These are phyloP conservation scores for Panellus pusillus DNA, from an alignment of 768 basidiomycete species.

Conservation along the genomic window DNA sequence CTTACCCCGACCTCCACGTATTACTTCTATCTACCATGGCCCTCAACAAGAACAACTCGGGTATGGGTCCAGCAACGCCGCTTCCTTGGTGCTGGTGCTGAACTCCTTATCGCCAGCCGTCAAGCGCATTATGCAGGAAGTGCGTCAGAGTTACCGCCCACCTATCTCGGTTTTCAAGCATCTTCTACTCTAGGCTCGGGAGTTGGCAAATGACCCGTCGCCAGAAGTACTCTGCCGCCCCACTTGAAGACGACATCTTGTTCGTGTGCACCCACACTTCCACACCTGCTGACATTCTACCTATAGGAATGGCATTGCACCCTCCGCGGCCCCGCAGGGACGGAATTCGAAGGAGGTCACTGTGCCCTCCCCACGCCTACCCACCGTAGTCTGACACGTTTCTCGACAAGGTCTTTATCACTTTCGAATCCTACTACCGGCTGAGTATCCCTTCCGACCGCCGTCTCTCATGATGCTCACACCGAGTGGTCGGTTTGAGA, in stretches of 20 bases:
- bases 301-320: slow-evolving; percentile 92
- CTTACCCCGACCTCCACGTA: slow-evolving; percentile 12
- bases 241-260: slow-evolving; percentile 90
- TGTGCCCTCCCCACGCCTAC: background rate
- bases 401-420: slow-evolving; percentile 66
- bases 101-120: slow-evolving; percentile 55
- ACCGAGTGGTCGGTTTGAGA: slow-evolving; percentile 94
- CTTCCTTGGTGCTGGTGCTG: slow-evolving; percentile 3
- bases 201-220: slow-evolving; percentile 80
- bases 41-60: slow-evolving; percentile 89
- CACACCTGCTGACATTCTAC: slow-evolving; percentile 22
- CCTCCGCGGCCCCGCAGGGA: slow-evolving; percentile 82
- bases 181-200: slow-evolving; percentile 50
- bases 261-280: slow-evolving; percentile 37
- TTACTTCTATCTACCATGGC: slow-evolving; percentile 26
- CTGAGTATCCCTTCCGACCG: slow-evolving; percentile 95
- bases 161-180: background rate
- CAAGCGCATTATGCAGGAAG: slow-evolving; percentile 95
- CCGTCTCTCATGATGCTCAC: slow-evolving; percentile 96
- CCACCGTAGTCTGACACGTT: background rate
- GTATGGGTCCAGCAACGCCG: slow-evolving; percentile 37
- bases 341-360: slow-evolving; percentile 86
- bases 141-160: background rate
- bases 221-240: slow-evolving; percentile 86
- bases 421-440: slow-evolving; percentile 85